Base-by-base conservation (phyloP, 129 eudicot species). In the Ambrosia trifida region DNA sequence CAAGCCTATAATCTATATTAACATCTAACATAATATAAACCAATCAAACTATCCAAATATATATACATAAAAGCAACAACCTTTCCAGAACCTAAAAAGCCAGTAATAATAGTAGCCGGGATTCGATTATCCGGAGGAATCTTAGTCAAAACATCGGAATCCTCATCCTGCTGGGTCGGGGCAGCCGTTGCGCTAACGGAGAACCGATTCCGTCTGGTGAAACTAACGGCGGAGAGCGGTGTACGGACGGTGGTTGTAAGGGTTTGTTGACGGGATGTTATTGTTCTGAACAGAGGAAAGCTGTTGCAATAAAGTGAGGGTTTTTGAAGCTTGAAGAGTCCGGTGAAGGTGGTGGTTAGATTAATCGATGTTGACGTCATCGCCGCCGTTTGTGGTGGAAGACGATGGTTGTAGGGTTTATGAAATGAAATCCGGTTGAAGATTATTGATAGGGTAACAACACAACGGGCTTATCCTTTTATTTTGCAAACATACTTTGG, bases 61-160 rank as follows among this genome's bases (percentile, higher is more conserved):
- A 38, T 47, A 7, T 3, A 45, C 35, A 3, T 14, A 45, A 28
- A 61, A 68, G 44, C 44, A 13, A 36, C 41, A 68, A 92, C 97
- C 97, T 95, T 95, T 70, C 97, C 99, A 38, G 99, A 95, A 31
- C 99, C 97, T 75, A 95, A 70, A 77, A 95, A 95, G 2, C 99
- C 99, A 38, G 99, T 95, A n/a, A 95, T 95, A 58, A 95, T 90
- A 66, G 99, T 95, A 35, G 99, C 99, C 2, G 99, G 99, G 72
- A 95, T 84, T 28, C 99, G 80, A 79, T 88, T 58, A 68, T 95
- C 99, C 1, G 93, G 93, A 11, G 97, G 96, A 72, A 94, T 87
- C 66, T 87, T 87, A 28, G 93, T 85, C 58, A 81, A 30, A 4
- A 82, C 84, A 72, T 84, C 97, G 13, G 85, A 79, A 60, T 83